Percentiles rank a stretch among this genome's conserved stretches.
These are phyloP conservation scores for Dendrobium huoshanense DNA, from an alignment of 106 monocot genomes.

Conservation along the genomic window DNA sequence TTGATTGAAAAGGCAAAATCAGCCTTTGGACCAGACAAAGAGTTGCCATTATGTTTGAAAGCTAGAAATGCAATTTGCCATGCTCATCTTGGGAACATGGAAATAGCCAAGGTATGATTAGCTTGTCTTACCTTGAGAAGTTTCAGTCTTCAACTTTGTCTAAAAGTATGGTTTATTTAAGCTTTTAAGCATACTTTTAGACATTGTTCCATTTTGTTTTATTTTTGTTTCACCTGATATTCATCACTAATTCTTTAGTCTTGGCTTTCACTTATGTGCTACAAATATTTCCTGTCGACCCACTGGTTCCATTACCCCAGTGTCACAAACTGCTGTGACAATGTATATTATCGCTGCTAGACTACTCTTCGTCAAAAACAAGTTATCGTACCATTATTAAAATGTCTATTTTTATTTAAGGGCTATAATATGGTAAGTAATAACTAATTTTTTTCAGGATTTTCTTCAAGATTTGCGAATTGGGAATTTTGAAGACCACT, in stretches of 20 bases:
- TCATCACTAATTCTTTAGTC: neutral
- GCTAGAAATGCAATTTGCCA: constrained; percentile 64
- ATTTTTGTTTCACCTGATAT: neutral
- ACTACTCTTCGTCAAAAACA: neutral
- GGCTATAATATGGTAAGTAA: neutral
- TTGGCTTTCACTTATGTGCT: neutral
- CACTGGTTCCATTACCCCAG: neutral
- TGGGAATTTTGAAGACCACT: constrained; percentile 28
- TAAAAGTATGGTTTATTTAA: neutral
- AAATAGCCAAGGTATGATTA: constrained; percentile 58
- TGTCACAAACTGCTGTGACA: neutral
- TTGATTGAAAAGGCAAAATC: constrained; percentile 34
- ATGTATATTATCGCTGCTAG: neutral
- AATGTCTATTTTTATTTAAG: neutral
- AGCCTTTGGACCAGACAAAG: constrained; percentile 17
- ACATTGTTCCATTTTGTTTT: neutral
- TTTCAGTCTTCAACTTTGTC: neutral
- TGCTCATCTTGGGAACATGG: constrained; percentile 71
- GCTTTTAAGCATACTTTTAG: neutral
- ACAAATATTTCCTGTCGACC: neutral
- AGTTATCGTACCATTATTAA: neutral
- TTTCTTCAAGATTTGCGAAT: constrained; percentile 36
- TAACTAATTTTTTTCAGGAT: constrained; percentile 27
- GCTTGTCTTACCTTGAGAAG: neutral
- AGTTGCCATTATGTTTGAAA: constrained; percentile 34